Evolutionary conservation across 2,329 filamentous ascomycete species (phyloP), one percentile per base, ranked within the genome.

Genomic region (Fusarium sp.): DNA sequence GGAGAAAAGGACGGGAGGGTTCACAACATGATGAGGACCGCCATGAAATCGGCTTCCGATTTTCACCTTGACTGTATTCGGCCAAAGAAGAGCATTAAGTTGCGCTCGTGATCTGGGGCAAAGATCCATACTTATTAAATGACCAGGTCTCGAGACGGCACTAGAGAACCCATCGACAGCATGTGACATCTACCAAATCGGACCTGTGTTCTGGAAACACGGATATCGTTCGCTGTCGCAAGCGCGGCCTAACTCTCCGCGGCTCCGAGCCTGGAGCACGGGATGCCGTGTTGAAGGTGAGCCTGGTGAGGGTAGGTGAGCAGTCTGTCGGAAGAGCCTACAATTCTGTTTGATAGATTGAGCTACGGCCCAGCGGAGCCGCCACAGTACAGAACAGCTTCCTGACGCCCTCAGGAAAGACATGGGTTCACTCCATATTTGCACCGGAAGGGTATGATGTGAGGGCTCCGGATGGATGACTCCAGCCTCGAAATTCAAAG

Each of bases 351-450:
- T 20, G 39, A 50, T 44, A 60, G 51, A 59, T 39, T 62, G 51
- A 71, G 71, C 71, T 71, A 73, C 70, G 71, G 71, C 45, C 70
- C 63, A 73, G 65, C 71, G 71, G 71, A 73, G 60, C 66, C 65
- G 67, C 66, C 56, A 64, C 50, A 32, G 57, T 23, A 23, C 23
- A 23, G 23, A 57, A 58, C 63, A 58, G 39, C 20, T 53, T 65
- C 44, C 56, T 40, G 43, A 55, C 37, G 35, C 35, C 35, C 43
- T 58, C 53, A 37, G 43, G 23, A 40, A 32, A 55, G 58, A 48
- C 65, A 50, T 47, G 52, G 48, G 62, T 43, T 43, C 9, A 33
- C 50, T 68, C 65, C 60, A 51, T 64, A 46, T 43, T 49, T 30
- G 50, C 37, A 56, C 33, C 50, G 56, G 58, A 53, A 55, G 44